Base-by-base conservation (phyloP, 768 basidiomycete genomes). In the Agrocybe praecox region DNA sequence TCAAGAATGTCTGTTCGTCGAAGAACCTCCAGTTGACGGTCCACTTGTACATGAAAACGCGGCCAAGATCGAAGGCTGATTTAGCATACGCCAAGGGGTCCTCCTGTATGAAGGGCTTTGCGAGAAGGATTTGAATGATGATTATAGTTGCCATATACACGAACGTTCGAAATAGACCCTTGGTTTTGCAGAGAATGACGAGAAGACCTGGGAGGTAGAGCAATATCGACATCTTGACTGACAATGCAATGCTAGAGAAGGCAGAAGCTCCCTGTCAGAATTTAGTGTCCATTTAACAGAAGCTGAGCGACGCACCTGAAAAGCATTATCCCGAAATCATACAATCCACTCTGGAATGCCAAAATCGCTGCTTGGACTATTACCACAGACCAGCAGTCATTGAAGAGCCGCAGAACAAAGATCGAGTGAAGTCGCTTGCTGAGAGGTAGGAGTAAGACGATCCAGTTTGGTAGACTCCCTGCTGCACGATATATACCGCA, bases 21-120 rank as follows among this genome's bases (percentile, higher is more conserved):
- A 99, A 60, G 66, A 96, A 89, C 45, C 94, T 84, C 97, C 97
- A 99, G 68, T 98, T 99, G 54, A 98, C 95, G 0, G 96, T 98
- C 96, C 96, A 99, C 68, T 92, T 87, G 72, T 91, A 97, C 26
- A 97, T 73, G 74, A 99, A 99, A 8, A 87, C 80, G 14, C 97
- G 88, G 3, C 86, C 86, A 54, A 99, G 77, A 67, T 98, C 88
- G 68, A 96, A 99, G 2, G 97, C 90, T 18, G 81, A 80, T 21
- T 73, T 76, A 40, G 93, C 63, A 71, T 99, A 99, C 19, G 84
- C 79, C 66, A 74, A 65, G 3, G 81, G 74, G 58, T 89, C 77
- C 53, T 80, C 74, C 40, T 75, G 70, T 45, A 96, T 74, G 76
- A 94, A 97, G 6, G 89, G 86, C 8, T 75, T 68, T 3, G 89